A percentile compares a stretch with the other conserved stretches of the same genome.
Evolutionary conservation across 2,329 filamentous ascomycete genomes (phyloP).

Genomic region (Xylariaceae sp.): DNA sequence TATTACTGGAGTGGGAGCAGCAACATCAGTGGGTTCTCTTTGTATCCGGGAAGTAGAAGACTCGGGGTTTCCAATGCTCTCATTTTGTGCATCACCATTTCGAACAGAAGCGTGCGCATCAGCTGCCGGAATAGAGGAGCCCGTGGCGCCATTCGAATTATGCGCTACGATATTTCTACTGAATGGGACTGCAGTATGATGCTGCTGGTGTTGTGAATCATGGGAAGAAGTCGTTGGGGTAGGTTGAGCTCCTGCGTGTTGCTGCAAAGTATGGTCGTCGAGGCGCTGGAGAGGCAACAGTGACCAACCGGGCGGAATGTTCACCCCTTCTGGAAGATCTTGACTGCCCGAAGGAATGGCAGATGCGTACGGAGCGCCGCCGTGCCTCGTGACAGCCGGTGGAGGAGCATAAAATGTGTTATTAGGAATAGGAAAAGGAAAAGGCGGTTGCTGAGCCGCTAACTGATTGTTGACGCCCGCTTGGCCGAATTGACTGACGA

Average conservation of each 20-base stretch:
- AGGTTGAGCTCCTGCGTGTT: slow-evolving; percentile 22
- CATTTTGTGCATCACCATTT: slow-evolving; percentile 11
- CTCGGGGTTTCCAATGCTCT: slow-evolving; percentile 8
- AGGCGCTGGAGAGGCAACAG: slow-evolving; percentile 66
- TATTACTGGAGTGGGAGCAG: slow-evolving; percentile 55
- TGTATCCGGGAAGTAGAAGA: slow-evolving; percentile 23
- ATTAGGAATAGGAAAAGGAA: slow-evolving; percentile 36
- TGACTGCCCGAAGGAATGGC: slow-evolving; percentile 66
- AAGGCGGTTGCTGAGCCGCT: slow-evolving; percentile 25
- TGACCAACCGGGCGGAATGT: slow-evolving; percentile 70
- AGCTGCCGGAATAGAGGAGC: slow-evolving; percentile 13
- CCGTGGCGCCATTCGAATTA: slow-evolving; percentile 1
- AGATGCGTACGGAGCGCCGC: slow-evolving; percentile 51
- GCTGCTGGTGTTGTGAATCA: slow-evolving; percentile 26
- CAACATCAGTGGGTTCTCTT: slow-evolving; percentile 45
- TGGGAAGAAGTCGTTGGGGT: slow-evolving; percentile 20
- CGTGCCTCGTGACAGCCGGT: slow-evolving; percentile 56
- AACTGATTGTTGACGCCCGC: slow-evolving; percentile 28
- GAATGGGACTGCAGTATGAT: slow-evolving; percentile 19
- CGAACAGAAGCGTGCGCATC: slow-evolving; percentile 4
- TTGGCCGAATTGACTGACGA: slow-evolving; percentile 30
- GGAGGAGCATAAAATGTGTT: slow-evolving; percentile 47
- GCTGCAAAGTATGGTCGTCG: slow-evolving; percentile 46
- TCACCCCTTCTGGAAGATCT: slow-evolving; percentile 68
- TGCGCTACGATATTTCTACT: slow-evolving; percentile 15